Evolutionary conservation across 2,329 filamentous ascomycete species (phyloP), one percentile per base, ranked within the genome.

Genomic region (Neophaeococcomyces mojaviensis): DNA sequence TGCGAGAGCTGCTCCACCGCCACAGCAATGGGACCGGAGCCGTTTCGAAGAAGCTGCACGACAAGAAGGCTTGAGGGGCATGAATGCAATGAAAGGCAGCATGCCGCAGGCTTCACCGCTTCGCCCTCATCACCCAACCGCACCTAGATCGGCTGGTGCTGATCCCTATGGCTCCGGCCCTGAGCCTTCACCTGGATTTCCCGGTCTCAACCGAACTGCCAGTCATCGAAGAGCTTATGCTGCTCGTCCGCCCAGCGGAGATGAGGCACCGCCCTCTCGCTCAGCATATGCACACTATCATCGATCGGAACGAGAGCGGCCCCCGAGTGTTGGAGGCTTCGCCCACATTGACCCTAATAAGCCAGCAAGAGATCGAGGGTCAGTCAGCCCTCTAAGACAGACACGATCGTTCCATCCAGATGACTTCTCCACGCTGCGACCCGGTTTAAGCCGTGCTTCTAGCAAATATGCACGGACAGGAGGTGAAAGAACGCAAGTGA

Each of bases 401-500:
- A 59, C 53, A 16, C 51, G 53, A 16, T 57, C 55, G 24, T 58
- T 61, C 53, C 49, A 70, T 64, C 47, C 62, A 60, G 49, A 52
- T 55, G 37, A 55, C 49, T 41, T 57, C 53, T 44, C 55, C 48
- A n/a, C 56, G 60, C 38, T 64, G 67, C 39, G 60, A 60, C 50
- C 69, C 54, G 54, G 77, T 61, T 58, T 68, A 61, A 50, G 34
- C 32, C 70, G 78, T 34, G 62, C 66, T 6, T 69, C 77, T 39
- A 75, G 73, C 18, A 72, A 70, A 35, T 82, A 82, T 58, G 70
- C 73, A 12, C 68, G 67, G 3, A 61, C 67, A 24, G 68, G 71
- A 44, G 77, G 78, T 26, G 78, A 82, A 58, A 76, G 69, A 53
- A 80, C 73, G 0, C 74, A 75, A 46, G 69, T 79, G 55, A 70